Evolutionary conservation across 805 yeast genomes (phyloP).

Genomic region (Lipomyces oligophaga): DNA sequence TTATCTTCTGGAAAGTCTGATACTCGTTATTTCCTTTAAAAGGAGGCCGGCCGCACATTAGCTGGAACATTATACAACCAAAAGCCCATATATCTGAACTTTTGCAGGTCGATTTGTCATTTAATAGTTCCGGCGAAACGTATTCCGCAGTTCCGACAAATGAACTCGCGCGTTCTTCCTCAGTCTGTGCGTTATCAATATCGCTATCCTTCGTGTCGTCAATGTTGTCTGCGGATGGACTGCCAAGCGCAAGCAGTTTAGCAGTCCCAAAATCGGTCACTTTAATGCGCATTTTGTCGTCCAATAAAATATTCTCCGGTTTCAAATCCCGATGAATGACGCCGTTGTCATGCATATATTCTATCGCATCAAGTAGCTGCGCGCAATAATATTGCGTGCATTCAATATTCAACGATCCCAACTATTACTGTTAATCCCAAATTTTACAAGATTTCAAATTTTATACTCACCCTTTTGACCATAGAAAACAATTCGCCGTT

Average conservation of each 20-base stretch:
- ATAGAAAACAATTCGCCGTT: constrained; percentile 88
- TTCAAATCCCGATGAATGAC: constrained; percentile 91
- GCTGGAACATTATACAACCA: constrained; percentile 83
- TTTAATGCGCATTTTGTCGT: constrained; percentile 79
- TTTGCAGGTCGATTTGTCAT: constrained; percentile 74
- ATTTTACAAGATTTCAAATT: too few species aligned
- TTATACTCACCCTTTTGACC: constrained; percentile 49
- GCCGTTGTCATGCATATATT: constrained; percentile 82
- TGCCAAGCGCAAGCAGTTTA: constrained; percentile 51
- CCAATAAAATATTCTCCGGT: constrained; percentile 87
- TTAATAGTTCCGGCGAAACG: constrained; percentile 85
- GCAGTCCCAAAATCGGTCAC: constrained; percentile 99
- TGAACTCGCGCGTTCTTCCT: constrained; percentile 45
- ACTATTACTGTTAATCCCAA: constrained; percentile 24
- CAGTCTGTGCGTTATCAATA: constrained; percentile 1
- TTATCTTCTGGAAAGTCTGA: constrained; percentile 83
- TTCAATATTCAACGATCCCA: constrained; percentile 69
- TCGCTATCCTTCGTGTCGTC: neutral
- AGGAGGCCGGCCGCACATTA: constrained; percentile 81
- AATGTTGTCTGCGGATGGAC: neutral
- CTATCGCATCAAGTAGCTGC: constrained; percentile 87
- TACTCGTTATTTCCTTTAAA: constrained; percentile 84
- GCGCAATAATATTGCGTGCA: constrained; percentile 76
- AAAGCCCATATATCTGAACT: constrained; percentile 91
- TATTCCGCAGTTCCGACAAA: constrained; percentile 98